Conservation (phyloP, 805 yeast genomes). For the Suhomyces sp. region DNA sequence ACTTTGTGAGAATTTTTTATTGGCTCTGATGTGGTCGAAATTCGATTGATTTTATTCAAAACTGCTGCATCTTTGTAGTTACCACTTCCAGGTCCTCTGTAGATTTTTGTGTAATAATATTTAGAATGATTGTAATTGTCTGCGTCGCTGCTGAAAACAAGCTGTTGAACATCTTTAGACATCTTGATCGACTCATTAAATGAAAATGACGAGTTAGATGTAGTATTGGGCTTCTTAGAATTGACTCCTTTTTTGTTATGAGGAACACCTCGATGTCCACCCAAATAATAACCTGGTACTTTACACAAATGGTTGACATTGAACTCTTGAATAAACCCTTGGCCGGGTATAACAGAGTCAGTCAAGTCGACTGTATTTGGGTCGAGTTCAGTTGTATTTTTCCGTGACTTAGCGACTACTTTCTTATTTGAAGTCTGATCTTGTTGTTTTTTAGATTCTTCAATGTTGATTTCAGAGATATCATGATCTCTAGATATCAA, state of each 20-base stretch:
- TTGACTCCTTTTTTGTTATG: too few relatives aligned
- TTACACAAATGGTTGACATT: conserved; percentile 40
- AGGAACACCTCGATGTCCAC: too few relatives aligned
- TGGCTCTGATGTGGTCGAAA: conserved; percentile 23
- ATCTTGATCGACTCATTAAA: conserved; percentile 27
- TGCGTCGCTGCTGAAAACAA: conserved; percentile 35
- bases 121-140: conserved; percentile 36
- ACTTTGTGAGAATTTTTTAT: conserved; percentile 18
- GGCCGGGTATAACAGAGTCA: conserved; percentile 43
- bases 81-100: conserved; percentile 47
- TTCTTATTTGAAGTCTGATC: conserved; percentile 18
- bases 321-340: conserved; percentile 44
- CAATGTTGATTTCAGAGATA: conserved; percentile 17
- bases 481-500: conserved; percentile 30
- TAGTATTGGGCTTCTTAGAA: conserved; percentile 16
- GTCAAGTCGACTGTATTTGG: conserved; percentile 41
- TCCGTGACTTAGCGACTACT: conserved; percentile 31
- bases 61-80: conserved; percentile 45
- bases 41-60: conserved; percentile 38
- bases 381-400: conserved; percentile 33
- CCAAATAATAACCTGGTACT: conserved; percentile 43
- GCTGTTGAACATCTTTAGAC: conserved; percentile 36
- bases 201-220: conserved; percentile 20
- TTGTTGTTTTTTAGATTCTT: conserved; percentile 1
- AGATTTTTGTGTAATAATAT: conserved; percentile 40